phyloP scores from a whole-genome alignment of 2,329 filamentous ascomycete genomes.

The Didymella pinodella region DNA sequence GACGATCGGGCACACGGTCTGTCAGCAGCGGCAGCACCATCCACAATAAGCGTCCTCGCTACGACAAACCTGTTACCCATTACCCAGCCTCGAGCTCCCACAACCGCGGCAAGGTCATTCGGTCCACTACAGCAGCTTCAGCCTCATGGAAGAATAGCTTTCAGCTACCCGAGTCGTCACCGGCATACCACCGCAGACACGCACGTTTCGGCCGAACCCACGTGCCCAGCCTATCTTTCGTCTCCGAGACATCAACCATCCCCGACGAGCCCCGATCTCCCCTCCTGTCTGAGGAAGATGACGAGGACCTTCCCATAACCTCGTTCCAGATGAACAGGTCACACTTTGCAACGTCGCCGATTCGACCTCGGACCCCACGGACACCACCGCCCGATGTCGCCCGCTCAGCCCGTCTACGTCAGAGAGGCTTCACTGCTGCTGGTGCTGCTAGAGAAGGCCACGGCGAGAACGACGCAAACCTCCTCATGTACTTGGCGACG shows the following conservation, averaged over 20 bases:
- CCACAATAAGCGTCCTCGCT: slow-evolving; percentile 48
- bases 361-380: slow-evolving; percentile 64
- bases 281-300: slow-evolving; percentile 78
- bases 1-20: slow-evolving; percentile 60
- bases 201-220: slow-evolving; percentile 74
- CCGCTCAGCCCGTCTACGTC: slow-evolving; percentile 52
- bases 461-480: slow-evolving; percentile 82
- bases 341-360: slow-evolving; percentile 78
- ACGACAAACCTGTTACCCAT: slow-evolving; percentile 26
- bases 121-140: slow-evolving; percentile 64
- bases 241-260: slow-evolving; percentile 73
- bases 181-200: slow-evolving; percentile 78
- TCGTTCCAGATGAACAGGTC: slow-evolving; percentile 70
- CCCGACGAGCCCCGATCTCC: slow-evolving; percentile 67
- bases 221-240: slow-evolving; percentile 79
- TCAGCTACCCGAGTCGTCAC: slow-evolving; percentile 84
- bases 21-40: slow-evolving; percentile 61
- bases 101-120: slow-evolving; percentile 72
- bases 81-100: slow-evolving; percentile 59
- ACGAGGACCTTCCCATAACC: slow-evolving; percentile 78
- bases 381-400: slow-evolving; percentile 52
- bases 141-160: slow-evolving; percentile 79
- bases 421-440: slow-evolving; percentile 49
- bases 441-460: slow-evolving; percentile 59
- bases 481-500: slow-evolving; percentile 86